phyloP scores from a whole-genome alignment of 345 rosid species.

The Salix dunnii region DNA sequence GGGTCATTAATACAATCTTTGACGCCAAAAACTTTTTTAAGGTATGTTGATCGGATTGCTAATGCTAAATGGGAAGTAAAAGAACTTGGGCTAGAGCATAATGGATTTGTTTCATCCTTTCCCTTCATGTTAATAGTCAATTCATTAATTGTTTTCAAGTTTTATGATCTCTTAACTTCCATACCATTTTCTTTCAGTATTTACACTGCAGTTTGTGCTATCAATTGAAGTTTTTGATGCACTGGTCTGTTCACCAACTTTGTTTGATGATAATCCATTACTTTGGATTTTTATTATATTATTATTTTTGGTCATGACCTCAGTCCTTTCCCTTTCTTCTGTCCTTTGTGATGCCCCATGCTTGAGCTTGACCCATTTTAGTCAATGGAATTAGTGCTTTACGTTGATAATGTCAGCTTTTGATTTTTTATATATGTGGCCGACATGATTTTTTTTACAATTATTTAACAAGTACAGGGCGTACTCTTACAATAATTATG shows the following conservation, averaged over 20 bases:
- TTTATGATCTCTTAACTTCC: background rate
- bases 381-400: background rate
- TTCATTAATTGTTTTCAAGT: too few species aligned
- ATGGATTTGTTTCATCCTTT: constrained; percentile 63
- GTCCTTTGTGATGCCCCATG: background rate
- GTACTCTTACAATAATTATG: background rate
- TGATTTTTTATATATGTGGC: background rate
- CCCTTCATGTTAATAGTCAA: background rate
- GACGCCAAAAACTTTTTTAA: constrained; percentile 28
- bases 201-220: background rate
- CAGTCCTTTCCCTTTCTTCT: background rate
- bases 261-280: background rate
- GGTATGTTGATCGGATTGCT: constrained; percentile 90
- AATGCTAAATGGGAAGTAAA: constrained; percentile 94
- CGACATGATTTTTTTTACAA: background rate
- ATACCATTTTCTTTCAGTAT: background rate
- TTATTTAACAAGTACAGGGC: background rate
- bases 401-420: background rate
- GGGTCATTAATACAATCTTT: background rate
- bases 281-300: background rate
- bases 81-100: constrained; percentile 96
- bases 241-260: background rate
- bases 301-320: constrained; percentile 3
- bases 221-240: background rate
- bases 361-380: background rate